These are phyloP conservation scores for Alternaria brassicae DNA, from an alignment of 2,329 filamentous ascomycete species.

Conservation along the genomic window DNA sequence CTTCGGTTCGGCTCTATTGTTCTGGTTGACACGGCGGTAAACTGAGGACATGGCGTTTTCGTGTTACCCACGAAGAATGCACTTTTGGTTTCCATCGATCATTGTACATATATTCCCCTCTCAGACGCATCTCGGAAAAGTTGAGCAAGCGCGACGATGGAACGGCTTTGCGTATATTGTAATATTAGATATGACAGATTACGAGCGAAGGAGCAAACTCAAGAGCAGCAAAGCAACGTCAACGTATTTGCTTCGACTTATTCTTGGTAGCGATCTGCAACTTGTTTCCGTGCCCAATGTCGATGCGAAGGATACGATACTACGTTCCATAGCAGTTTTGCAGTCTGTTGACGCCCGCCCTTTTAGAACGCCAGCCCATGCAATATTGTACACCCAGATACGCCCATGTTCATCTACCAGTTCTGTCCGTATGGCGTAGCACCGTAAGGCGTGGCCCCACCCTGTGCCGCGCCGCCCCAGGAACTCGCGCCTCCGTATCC, in stretches of 20 bases:
- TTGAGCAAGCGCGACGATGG: constrained; percentile 9
- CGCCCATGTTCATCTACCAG: constrained; percentile 23
- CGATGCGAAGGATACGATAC: background rate
- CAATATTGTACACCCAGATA: constrained; percentile 29
- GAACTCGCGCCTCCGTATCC: constrained; percentile 60
- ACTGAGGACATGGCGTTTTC: constrained; percentile 31
- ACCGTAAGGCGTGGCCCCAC: constrained; percentile 63
- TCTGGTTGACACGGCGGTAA: constrained; percentile 20
- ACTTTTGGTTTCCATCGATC: constrained; percentile 17
- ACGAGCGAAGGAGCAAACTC: constrained; percentile 5
- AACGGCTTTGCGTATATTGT: constrained; percentile 27
- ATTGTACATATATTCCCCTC: constrained; percentile 43
- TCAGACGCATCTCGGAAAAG: constrained; percentile 31
- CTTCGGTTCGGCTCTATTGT: constrained; percentile 18
- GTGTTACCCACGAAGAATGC: constrained; percentile 4
- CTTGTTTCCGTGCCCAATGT: background rate
- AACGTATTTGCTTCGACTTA: constrained; percentile 11
- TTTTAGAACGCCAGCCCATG: constrained; percentile 39
- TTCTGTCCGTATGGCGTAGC: constrained; percentile 65
- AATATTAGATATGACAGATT: constrained; percentile 28
- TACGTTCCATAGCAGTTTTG: background rate
- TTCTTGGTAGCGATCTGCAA: background rate
- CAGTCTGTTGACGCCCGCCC: constrained; percentile 12
- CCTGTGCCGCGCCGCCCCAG: constrained; percentile 64
- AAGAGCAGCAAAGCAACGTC: constrained; percentile 9